A percentile compares a stretch with the other conserved stretches of the same genome.
Conservation (phyloP, 371 early-diverging fungal species). For the Blastocladiella emersonii region DNA sequence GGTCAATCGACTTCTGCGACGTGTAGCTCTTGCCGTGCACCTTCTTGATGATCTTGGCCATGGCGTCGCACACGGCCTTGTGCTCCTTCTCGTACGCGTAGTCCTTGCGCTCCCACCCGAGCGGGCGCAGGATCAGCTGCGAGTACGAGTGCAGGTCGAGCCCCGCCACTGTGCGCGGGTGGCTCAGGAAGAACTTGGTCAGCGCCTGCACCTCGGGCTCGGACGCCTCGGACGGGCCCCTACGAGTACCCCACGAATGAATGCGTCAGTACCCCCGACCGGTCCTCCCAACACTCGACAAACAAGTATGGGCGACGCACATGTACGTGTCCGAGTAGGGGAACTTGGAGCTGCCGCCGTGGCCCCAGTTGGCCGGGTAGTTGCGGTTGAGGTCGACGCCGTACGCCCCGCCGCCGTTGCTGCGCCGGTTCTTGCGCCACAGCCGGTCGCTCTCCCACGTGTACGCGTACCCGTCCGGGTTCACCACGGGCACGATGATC, state of each 20-base stretch:
- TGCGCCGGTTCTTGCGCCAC: slow-evolving; percentile 46
- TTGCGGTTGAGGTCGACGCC: slow-evolving; percentile 16
- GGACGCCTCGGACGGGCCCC: slow-evolving; percentile 6
- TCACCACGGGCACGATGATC: slow-evolving; percentile 40
- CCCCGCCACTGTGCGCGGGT: slow-evolving; percentile 11
- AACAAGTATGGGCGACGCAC: too few relatives aligned
- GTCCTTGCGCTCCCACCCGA: slow-evolving; percentile 26
- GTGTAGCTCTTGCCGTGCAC: slow-evolving; percentile 5
- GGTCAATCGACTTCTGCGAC: too few relatives aligned
- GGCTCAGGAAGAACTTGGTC: slow-evolving; percentile 13
- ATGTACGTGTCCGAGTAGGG: slow-evolving; percentile 9
- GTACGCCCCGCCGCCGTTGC: slow-evolving; percentile 11
- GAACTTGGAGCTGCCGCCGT: not conserved
- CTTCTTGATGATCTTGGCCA: too few relatives aligned
- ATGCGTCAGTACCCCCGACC: too few relatives aligned
- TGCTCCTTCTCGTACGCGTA: slow-evolving; percentile 17
- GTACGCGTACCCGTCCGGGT: slow-evolving; percentile 46
- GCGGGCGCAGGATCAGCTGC: slow-evolving; percentile 12
- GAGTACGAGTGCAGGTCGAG: slow-evolving; percentile 23
- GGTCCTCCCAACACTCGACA: too few relatives aligned
- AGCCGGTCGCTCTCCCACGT: slow-evolving; percentile 29
- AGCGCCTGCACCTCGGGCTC: slow-evolving; percentile 12
- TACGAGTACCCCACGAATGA: too few relatives aligned
- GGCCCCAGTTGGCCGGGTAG: slow-evolving; percentile 6
- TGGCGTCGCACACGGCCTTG: slow-evolving; percentile 15